These are phyloP conservation scores for Austroboletus novae-zelandiae DNA, from an alignment of 1,284 basidiomycete species.

Conservation along the genomic window DNA sequence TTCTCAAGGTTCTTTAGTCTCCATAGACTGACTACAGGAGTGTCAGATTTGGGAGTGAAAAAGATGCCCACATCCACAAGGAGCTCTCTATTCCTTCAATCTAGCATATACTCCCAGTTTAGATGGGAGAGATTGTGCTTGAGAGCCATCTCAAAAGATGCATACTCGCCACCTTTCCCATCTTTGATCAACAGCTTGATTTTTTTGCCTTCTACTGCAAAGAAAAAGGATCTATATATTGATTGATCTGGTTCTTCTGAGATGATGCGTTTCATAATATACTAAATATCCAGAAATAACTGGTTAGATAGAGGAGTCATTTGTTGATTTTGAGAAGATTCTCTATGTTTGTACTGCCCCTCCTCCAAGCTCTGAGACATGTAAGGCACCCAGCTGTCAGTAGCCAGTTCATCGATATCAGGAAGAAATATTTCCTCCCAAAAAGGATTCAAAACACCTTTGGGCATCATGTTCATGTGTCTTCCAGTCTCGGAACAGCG, in stretches of 20 bases:
- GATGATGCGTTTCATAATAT: slow-evolving; percentile 1
- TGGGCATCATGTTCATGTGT: background rate
- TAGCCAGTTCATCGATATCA: background rate
- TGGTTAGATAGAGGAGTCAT: background rate
- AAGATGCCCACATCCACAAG: too few relatives aligned
- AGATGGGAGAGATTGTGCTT: too few relatives aligned
- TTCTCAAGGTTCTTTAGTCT: too few relatives aligned
- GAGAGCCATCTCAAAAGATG: too few relatives aligned
- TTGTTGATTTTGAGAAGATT: background rate
- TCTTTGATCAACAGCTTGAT: too few relatives aligned
- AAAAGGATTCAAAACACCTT: slow-evolving; percentile 3
- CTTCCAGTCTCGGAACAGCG: background rate
- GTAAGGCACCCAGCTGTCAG: slow-evolving; percentile 3
- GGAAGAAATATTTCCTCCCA: slow-evolving; percentile 14
- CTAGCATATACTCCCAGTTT: too few relatives aligned
- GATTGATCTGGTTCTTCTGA: background rate
- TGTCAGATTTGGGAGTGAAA: too few relatives aligned
- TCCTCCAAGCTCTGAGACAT: slow-evolving; percentile 3
- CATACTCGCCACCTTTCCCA: too few relatives aligned
- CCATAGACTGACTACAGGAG: too few relatives aligned
- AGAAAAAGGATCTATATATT: slow-evolving; percentile 23
- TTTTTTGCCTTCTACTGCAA: slow-evolving; percentile 2
- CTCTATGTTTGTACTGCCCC: slow-evolving; percentile 3
- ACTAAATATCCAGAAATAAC: background rate
- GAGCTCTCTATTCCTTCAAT: too few relatives aligned